phyloP scores from a whole-genome alignment of 306 rosid genomes.

The Aeschynomene evenia region DNA sequence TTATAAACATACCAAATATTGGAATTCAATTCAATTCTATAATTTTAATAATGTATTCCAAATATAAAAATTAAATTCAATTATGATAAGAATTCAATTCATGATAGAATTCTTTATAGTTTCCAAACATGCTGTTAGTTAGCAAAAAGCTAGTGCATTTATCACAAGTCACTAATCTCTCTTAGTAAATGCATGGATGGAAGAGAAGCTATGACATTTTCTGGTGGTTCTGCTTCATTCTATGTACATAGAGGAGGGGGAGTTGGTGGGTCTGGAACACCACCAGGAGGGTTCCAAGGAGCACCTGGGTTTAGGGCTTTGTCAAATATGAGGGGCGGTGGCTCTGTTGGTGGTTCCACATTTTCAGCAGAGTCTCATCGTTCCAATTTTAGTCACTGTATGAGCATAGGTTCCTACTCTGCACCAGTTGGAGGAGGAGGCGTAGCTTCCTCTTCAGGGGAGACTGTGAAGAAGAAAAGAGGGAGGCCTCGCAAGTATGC shows the following conservation, averaged over 20 bases:
- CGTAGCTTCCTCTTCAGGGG: slow-evolving; percentile 55
- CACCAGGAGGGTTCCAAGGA: slow-evolving; percentile 54
- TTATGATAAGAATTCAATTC: too few relatives aligned
- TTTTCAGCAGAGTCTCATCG: slow-evolving; percentile 55
- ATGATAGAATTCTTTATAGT: too few relatives aligned
- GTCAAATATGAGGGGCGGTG: slow-evolving; percentile 52
- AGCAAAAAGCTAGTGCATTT: neutral
- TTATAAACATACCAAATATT: too few relatives aligned
- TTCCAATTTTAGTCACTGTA: slow-evolving; percentile 52
- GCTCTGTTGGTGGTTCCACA: slow-evolving; percentile 54
- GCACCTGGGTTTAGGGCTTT: slow-evolving; percentile 69
- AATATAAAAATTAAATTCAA: too few relatives aligned
- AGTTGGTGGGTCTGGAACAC: slow-evolving; percentile 57
- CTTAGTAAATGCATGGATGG: slow-evolving; percentile 97
- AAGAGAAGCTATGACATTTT: slow-evolving; percentile 89
- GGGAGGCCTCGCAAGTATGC: slow-evolving; percentile 96
- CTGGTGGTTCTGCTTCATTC: slow-evolving; percentile 83
- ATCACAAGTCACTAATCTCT: slow-evolving; percentile 30
- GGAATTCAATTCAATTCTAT: too few relatives aligned
- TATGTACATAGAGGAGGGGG: slow-evolving; percentile 75
- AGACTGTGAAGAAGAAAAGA: slow-evolving; percentile 80
- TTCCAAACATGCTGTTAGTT: too few relatives aligned
- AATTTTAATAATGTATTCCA: too few relatives aligned
- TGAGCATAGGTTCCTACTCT: slow-evolving; percentile 47
- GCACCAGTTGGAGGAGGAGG: slow-evolving; percentile 18